phyloP scores from a whole-genome alignment of 345 rosid genomes.

The Gossypium raimondii region DNA sequence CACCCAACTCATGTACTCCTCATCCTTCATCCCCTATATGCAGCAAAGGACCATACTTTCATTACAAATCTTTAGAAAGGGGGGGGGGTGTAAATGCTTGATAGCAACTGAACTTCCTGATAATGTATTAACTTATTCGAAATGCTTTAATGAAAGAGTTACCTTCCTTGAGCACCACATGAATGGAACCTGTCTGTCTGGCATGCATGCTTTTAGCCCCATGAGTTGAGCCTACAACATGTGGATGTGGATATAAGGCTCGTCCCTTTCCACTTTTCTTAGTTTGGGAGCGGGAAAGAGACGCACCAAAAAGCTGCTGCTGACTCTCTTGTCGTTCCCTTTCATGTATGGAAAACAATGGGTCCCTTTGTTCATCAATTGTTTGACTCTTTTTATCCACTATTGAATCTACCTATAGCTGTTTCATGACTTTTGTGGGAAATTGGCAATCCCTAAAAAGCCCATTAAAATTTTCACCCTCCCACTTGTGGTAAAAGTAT shows the following conservation, averaged over 20 bases:
- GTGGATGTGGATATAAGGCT: slow-evolving; percentile 18
- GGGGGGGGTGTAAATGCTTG: not conserved
- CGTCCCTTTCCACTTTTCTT: slow-evolving; percentile 21
- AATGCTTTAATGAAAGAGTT: not conserved
- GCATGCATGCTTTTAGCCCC: not conserved
- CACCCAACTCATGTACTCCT: not conserved
- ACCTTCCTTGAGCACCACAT: not conserved
- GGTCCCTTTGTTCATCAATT: slow-evolving; percentile 11
- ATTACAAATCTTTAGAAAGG: too few relatives aligned
- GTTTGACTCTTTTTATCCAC: slow-evolving; percentile 6
- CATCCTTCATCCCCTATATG: too few relatives aligned
- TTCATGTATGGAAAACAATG: slow-evolving; percentile 5
- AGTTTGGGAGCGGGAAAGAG: slow-evolving; percentile 26
- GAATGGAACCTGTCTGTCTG: not conserved
- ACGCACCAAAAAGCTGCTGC: slow-evolving; percentile 29
- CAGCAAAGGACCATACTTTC: too few relatives aligned
- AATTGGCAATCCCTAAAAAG: slow-evolving; percentile 2
- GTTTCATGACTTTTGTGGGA: not conserved
- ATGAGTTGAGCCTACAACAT: not conserved
- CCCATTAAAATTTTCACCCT: slow-evolving; percentile 1
- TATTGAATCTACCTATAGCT: slow-evolving; percentile 1
- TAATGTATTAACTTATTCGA: not conserved
- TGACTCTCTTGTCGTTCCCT: slow-evolving; percentile 8
- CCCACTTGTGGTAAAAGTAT: too few relatives aligned
- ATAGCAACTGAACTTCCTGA: not conserved